Evolutionary conservation across 73 alveolate genomes (phyloP).

Genomic region (Blepharisma japonicum): DNA sequence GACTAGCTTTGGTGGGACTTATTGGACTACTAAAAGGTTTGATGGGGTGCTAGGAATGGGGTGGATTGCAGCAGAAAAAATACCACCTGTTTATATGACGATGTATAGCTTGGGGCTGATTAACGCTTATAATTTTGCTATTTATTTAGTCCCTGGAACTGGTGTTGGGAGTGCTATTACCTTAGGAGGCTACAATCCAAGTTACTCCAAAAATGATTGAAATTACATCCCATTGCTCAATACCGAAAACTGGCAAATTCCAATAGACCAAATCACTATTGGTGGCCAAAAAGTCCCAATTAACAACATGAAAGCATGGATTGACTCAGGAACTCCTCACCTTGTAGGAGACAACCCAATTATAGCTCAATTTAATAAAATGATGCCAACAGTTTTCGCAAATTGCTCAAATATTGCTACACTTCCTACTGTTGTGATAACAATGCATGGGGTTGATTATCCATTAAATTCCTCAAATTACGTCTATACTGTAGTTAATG

Average conservation of each 20-base stretch:
- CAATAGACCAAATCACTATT: background rate
- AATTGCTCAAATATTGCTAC: background rate
- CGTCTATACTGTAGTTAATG: background rate
- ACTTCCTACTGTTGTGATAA: background rate
- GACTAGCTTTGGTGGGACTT: no score
- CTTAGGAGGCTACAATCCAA: no score
- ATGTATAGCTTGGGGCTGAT: no score
- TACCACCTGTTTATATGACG: no score
- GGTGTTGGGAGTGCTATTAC: no score
- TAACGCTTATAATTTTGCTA: no score
- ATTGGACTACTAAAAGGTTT: no score
- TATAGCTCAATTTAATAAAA: background rate
- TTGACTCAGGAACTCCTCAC: background rate
- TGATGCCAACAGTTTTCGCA: background rate
- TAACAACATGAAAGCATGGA: background rate
- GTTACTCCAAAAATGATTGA: no score
- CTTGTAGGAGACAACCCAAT: background rate
- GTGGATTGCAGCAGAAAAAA: no score
- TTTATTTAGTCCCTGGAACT: no score
- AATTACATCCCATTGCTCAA: no score
- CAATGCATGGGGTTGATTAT: background rate
- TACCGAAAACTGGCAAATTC: background rate
- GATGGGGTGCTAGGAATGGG: no score
- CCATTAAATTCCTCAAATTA: background rate
- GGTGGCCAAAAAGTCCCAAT: background rate